These are phyloP conservation scores for Hypoxylon sp. DNA, from an alignment of 2,329 filamentous ascomycete species.

Conservation along the genomic window DNA sequence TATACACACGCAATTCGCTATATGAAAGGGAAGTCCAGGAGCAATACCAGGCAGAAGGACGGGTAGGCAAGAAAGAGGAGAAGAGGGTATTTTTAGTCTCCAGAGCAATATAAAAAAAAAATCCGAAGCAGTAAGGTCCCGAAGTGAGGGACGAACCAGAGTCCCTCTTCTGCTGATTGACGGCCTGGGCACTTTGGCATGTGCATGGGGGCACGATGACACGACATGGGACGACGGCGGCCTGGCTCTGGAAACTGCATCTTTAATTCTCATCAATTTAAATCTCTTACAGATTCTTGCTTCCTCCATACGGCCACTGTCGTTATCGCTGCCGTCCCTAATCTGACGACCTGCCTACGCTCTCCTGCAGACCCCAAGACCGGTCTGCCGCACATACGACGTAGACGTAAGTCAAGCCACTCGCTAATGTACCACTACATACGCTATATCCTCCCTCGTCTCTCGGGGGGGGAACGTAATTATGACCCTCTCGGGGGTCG, in stretches of 20 bases:
- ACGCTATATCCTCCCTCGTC: conserved; percentile 12
- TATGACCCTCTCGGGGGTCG: conserved; percentile 18
- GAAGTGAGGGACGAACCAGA: conserved; percentile 15
- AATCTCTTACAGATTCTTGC: conserved; percentile 7
- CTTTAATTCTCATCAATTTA: conserved; percentile 26
- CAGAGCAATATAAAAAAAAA: conserved; percentile 11
- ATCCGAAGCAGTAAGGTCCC: conserved; percentile 17
- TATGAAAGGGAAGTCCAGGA: not conserved
- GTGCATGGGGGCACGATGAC: conserved; percentile 31
- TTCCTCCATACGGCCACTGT: conserved; percentile 9
- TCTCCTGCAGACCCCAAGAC: conserved; percentile 31
- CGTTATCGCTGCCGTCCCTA: conserved; percentile 11
- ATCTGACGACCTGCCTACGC: conserved; percentile 32
- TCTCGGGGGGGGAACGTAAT: conserved; percentile 25
- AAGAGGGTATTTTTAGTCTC: conserved; percentile 27
- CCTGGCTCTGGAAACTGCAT: conserved; percentile 11
- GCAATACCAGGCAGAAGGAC: not conserved
- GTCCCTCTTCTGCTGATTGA: conserved; percentile 21
- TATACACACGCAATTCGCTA: not conserved
- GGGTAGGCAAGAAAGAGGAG: not conserved
- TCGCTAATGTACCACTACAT: conserved; percentile 27
- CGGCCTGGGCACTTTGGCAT: conserved; percentile 29
- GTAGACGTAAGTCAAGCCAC: conserved; percentile 9
- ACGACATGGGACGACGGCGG: conserved; percentile 34
- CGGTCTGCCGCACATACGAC: conserved; percentile 21